Percentiles rank a stretch among this genome's conserved stretches.
Conservation (phyloP, 805 yeast species). For the Grigorovia transvaalensis region DNA sequence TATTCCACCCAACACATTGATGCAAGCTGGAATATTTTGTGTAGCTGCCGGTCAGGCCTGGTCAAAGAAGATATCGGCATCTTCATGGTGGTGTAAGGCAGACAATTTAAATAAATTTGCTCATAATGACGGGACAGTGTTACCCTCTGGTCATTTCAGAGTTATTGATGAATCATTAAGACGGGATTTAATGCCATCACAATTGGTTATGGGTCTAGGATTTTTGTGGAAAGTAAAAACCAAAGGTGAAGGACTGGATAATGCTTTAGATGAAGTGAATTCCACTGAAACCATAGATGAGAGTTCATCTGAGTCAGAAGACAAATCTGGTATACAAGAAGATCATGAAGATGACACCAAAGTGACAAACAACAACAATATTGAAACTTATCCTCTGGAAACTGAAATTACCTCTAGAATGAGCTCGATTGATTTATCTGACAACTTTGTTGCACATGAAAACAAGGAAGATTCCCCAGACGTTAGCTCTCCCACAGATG, state of each 20-base stretch:
- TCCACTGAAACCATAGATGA: too few relatives aligned
- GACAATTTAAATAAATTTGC: conserved; percentile 60
- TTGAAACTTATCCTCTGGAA: too few relatives aligned
- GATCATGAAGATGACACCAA: too few relatives aligned
- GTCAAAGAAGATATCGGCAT: conserved; percentile 72
- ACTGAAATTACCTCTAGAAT: too few relatives aligned
- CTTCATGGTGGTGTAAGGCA: conserved; percentile 81
- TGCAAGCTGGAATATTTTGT: conserved; percentile 86
- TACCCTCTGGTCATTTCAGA: conserved; percentile 54
- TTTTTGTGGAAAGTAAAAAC: conserved; percentile 63
- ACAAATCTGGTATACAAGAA: too few relatives aligned
- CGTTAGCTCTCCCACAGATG: neutral
- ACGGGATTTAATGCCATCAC: conserved; percentile 64
- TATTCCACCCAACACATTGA: conserved; percentile 76
- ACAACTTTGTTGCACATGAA: too few relatives aligned
- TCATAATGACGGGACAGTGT: conserved; percentile 36
- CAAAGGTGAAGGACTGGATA: conserved; percentile 4
- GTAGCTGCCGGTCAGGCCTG: conserved; percentile 78
- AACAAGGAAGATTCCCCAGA: too few relatives aligned
- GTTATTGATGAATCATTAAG: conserved; percentile 43
- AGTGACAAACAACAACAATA: too few relatives aligned
- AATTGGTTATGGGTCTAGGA: conserved; percentile 82
- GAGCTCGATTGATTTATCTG: too few relatives aligned
- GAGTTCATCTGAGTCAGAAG: too few relatives aligned
- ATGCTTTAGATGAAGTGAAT: neutral